phyloP scores from a whole-genome alignment of 805 yeast species.

The Ogataea trehalophila region DNA sequence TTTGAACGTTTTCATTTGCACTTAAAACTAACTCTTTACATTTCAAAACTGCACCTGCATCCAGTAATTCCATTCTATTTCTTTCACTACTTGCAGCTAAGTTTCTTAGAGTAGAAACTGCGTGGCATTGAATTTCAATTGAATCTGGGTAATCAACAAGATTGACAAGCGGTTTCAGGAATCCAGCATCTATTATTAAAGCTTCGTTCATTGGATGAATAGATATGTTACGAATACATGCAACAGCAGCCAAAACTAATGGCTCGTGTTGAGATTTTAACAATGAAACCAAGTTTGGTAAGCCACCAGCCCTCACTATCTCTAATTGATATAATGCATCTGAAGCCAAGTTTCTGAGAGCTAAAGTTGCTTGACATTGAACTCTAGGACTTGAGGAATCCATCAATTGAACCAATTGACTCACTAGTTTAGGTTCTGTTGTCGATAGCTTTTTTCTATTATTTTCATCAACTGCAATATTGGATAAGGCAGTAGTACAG shows the following conservation, averaged over 20 bases:
- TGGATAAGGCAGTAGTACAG: constrained; percentile 95
- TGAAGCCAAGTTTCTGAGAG: constrained; percentile 90
- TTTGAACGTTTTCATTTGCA: constrained; percentile 89
- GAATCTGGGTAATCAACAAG: constrained; percentile 79
- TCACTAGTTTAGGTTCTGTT: constrained; percentile 88
- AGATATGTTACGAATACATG: constrained; percentile 95
- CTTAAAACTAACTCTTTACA: constrained; percentile 81
- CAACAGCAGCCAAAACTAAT: constrained; percentile 91
- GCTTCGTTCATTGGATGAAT: constrained; percentile 97
- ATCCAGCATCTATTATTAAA: constrained; percentile 93
- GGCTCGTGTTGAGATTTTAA: constrained; percentile 89
- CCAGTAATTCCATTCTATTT: constrained; percentile 84
- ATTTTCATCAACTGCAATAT: constrained; percentile 93
- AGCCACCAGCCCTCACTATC: constrained; percentile 92
- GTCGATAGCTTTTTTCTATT: constrained; percentile 85
- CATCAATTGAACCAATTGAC: constrained; percentile 86
- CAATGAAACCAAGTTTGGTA: constrained; percentile 86
- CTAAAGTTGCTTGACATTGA: constrained; percentile 97
- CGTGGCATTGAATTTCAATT: constrained; percentile 97
- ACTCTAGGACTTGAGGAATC: constrained; percentile 91
- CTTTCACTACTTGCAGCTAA: constrained; percentile 94
- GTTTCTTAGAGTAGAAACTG: constrained; percentile 92
- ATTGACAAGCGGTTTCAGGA: constrained; percentile 83
- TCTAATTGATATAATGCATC: constrained; percentile 95
- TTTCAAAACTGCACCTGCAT: constrained; percentile 92